A percentile compares a stretch with the other conserved stretches of the same genome.
These are phyloP conservation scores for Spatholobus suberectus DNA, from an alignment of 306 rosid species.

Conservation along the genomic window DNA sequence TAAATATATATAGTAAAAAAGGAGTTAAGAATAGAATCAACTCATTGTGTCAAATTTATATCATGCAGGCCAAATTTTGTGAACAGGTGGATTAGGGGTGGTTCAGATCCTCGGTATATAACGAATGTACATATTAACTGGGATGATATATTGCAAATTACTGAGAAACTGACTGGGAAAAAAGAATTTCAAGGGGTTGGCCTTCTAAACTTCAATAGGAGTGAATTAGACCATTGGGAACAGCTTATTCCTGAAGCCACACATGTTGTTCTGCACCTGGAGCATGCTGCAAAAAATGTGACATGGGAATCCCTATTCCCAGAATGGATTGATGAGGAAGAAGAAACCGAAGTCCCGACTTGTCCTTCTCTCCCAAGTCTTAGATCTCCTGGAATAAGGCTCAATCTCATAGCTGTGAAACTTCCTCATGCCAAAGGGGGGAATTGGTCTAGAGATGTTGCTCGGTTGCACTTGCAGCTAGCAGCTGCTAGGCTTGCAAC, in stretches of 20 bases:
- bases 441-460: constrained; percentile 22
- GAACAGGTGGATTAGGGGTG: constrained; percentile 1
- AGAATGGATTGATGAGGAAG: constrained; percentile 27
- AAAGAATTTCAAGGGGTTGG: not conserved
- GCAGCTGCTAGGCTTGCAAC: constrained; percentile 3
- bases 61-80: not conserved
- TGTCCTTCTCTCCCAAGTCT: constrained; percentile 14
- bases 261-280: not conserved
- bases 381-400: constrained; percentile 20
- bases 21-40: not conserved
- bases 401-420: constrained; percentile 13
- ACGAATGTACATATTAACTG: not conserved
- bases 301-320: constrained; percentile 26
- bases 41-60: not conserved
- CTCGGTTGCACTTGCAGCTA: constrained; percentile 5
- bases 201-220: not conserved
- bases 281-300: constrained; percentile 6
- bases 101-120: not conserved
- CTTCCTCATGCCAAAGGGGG: constrained; percentile 3
- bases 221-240: not conserved
- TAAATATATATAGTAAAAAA: not conserved
- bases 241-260: not conserved
- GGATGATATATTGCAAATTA: not conserved
- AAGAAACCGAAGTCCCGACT: not conserved
- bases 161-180: not conserved